Base-by-base conservation (phyloP, 192 early-diverging fungal genomes). In the Powellomyces hirtus region DNA sequence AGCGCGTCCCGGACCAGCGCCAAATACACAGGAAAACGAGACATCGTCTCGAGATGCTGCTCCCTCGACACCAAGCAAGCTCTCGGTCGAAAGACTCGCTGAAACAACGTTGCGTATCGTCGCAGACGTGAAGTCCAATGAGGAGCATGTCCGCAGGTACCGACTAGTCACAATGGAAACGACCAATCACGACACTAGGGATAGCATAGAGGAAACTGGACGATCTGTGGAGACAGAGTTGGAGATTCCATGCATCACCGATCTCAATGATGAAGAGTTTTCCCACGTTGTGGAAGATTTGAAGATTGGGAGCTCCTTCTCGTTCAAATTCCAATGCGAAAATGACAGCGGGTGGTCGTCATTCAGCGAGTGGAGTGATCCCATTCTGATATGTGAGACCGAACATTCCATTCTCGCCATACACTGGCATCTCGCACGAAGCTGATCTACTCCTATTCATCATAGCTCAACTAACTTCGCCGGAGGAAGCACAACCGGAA, bases 281-380 rank as follows among this genome's bases (percentile, higher is more conserved):
- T 34, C 29, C 3, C 30, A 45, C 50, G 45, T 31, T 34, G 14
- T 40, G 20, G 37, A 31, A 18, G 53, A 56, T 29, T 31, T 56
- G 29, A 31, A 56, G 18, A 31, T 56, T 29, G 53, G 53, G 5
- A 2, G 29, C 5, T 56, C 70, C n/a, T 84, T 73, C 66, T 18
- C 64, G 30, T 76, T 84, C 36, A 18, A 33, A 14, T 74, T 80
- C 22, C 35, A 51, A 20, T 71, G 70, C 1, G 29, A 31, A 22
- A 79, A 75, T 50, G 34, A 31, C 6, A 38, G 30, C 27, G 77
- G 77, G 13, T 74, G 66, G 46, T 77, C 75, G 24, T 55, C 69
- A n/a, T 1, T 20, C 4, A 80, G 77, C 64, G 79, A 76, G 38
- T 37, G 45, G 37, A 82, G 80, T 38, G 76, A 81, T 11, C 58